phyloP scores from a whole-genome alignment of 108 stramenopile genomes.

The Cylindrotheca fusiformis region DNA sequence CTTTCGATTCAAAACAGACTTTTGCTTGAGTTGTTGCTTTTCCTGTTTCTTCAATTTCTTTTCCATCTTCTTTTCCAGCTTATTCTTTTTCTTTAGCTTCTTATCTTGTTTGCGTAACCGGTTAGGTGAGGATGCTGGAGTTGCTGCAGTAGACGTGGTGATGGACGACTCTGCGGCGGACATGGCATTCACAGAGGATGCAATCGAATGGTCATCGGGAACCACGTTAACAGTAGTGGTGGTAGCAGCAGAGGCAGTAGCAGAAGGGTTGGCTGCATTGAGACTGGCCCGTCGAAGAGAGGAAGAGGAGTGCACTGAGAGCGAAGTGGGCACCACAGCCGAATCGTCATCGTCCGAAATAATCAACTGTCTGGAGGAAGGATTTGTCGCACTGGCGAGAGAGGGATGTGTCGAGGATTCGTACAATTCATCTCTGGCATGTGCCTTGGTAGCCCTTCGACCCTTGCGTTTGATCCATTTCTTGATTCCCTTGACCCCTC shows the following conservation, averaged over 20 bases:
- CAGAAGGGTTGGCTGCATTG: conserved; percentile 1
- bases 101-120: too few relatives aligned
- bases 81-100: too few relatives aligned
- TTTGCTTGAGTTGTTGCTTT: too few relatives aligned
- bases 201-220: too few relatives aligned
- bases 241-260: not conserved
- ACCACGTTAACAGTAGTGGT: too few relatives aligned
- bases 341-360: not conserved
- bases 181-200: too few relatives aligned
- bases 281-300: not conserved
- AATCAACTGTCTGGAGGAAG: not conserved
- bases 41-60: too few relatives aligned
- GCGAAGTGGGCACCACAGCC: not conserved
- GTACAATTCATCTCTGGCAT: not conserved
- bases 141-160: too few relatives aligned
- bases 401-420: not conserved
- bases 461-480: conserved; percentile 30
- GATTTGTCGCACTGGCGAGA: not conserved
- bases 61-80: too few relatives aligned
- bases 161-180: too few relatives aligned
- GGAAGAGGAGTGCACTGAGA: not conserved
- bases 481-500: conserved; percentile 19
- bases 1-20: too few relatives aligned
- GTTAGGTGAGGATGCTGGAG: too few relatives aligned
- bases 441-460: not conserved